phyloP scores from a whole-genome alignment of 2,329 filamentous ascomycete genomes.

The Clonostachys solani region DNA sequence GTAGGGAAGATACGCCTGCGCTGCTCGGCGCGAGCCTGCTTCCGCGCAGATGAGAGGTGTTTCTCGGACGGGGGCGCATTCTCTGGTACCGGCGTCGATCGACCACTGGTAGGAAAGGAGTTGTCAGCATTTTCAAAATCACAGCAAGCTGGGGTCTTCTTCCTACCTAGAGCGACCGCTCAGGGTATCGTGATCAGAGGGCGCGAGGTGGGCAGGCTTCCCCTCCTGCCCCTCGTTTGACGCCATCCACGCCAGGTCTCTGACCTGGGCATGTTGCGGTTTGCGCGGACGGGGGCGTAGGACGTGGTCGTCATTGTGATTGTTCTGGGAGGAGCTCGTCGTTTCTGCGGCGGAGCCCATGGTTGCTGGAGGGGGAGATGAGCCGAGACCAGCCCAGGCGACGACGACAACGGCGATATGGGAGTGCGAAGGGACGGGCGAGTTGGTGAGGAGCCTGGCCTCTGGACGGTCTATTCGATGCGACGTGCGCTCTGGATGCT shows the following conservation, averaged over 20 bases:
- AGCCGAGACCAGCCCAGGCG: too few relatives aligned
- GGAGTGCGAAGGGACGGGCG: too few relatives aligned
- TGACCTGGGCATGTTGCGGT: constrained; percentile 41
- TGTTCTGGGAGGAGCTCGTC: constrained; percentile 16
- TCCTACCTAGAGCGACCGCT: constrained; percentile 42
- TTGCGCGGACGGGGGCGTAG: constrained; percentile 46
- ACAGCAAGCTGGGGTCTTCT: not conserved
- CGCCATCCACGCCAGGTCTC: constrained; percentile 30
- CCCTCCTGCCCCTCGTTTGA: constrained; percentile 17
- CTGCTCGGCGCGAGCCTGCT: constrained; percentile 76
- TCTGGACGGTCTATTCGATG: too few relatives aligned
- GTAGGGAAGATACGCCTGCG: constrained; percentile 86
- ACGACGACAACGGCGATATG: too few relatives aligned
- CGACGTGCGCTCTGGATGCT: too few relatives aligned
- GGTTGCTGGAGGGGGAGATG: not conserved
- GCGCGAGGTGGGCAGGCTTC: constrained; percentile 22
- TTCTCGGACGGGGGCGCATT: constrained; percentile 93
- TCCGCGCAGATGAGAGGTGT: constrained; percentile 79
- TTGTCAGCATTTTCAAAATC: not conserved
- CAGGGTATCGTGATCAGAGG: constrained; percentile 21
- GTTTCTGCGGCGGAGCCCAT: constrained; percentile 3
- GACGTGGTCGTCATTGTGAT: constrained; percentile 31
- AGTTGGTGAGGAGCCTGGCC: too few relatives aligned
- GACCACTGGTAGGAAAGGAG: constrained; percentile 52
- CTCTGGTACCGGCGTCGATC: constrained; percentile 76